These are phyloP conservation scores for Acacia crassicarpa DNA, from an alignment of 306 rosid genomes.

Conservation along the genomic window DNA sequence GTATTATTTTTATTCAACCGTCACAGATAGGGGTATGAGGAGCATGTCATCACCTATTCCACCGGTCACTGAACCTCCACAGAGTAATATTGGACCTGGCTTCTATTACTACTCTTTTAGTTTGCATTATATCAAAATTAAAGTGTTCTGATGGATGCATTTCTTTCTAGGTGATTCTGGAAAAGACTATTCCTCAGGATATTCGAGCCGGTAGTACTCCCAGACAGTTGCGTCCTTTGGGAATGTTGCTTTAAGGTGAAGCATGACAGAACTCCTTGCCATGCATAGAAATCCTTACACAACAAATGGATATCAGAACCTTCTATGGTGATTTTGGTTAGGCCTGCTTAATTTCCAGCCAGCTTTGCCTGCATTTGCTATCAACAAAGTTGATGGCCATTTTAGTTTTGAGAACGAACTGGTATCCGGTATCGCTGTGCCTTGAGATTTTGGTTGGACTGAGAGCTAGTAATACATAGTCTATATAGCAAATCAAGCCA, in stretches of 20 bases:
- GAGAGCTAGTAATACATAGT: slow-evolving; percentile 38
- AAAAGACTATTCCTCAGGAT: slow-evolving; percentile 41
- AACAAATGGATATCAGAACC: slow-evolving; percentile 28
- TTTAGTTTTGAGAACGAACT: slow-evolving; percentile 33
- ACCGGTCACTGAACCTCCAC: slow-evolving; percentile 52
- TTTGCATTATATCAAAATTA: neutral
- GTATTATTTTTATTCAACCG: slow-evolving; percentile 6
- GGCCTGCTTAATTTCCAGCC: slow-evolving; percentile 49
- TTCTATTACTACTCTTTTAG: neutral
- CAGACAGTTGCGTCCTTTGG: slow-evolving; percentile 30
- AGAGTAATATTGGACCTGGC: slow-evolving; percentile 55
- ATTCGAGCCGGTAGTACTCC: slow-evolving; percentile 33
- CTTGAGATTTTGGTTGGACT: slow-evolving; percentile 39
- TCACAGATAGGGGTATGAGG: slow-evolving; percentile 42
- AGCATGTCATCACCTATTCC: slow-evolving; percentile 40
- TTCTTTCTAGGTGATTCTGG: slow-evolving; percentile 62
- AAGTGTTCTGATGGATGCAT: slow-evolving; percentile 24
- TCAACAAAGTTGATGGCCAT: neutral
- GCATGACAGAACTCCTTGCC: slow-evolving; percentile 19
- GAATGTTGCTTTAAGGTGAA: slow-evolving; percentile 42
- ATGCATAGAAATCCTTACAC: slow-evolving; percentile 30
- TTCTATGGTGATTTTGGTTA: slow-evolving; percentile 32
- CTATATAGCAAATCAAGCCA: neutral
- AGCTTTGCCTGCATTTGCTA: slow-evolving; percentile 34
- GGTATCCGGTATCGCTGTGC: slow-evolving; percentile 38